Conservation (phyloP, 805 yeast species). For the Yarrowia porcina region DNA sequence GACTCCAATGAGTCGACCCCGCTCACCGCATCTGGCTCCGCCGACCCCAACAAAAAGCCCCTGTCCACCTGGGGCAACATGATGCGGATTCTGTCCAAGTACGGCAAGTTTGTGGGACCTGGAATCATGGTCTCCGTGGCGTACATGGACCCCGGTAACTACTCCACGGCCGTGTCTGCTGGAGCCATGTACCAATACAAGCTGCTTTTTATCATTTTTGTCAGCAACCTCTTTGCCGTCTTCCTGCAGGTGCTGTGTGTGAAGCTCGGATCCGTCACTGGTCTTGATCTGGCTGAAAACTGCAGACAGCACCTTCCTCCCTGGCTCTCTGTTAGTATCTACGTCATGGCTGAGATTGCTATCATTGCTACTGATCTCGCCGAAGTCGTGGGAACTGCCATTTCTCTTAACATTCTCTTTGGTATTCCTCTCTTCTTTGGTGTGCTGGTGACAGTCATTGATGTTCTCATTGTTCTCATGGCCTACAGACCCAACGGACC, state of each 20-base stretch:
- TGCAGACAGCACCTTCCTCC: slow-evolving; percentile 68
- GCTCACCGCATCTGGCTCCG: slow-evolving; percentile 18
- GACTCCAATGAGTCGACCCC: slow-evolving; percentile 20
- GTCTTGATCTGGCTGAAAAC: slow-evolving; percentile 80
- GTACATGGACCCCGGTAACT: slow-evolving; percentile 93
- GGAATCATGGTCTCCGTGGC: slow-evolving; percentile 87
- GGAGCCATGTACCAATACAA: slow-evolving; percentile 78
- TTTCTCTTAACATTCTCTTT: slow-evolving; percentile 73
- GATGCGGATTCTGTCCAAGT: slow-evolving; percentile 45
- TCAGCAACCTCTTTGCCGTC: slow-evolving; percentile 83
- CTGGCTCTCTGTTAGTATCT: slow-evolving; percentile 61
- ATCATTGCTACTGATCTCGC: slow-evolving; percentile 91
- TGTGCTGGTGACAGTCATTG: slow-evolving; percentile 73
- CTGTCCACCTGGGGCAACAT: neutral
- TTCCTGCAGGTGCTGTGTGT: slow-evolving; percentile 78
- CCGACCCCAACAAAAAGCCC: slow-evolving; percentile 6
- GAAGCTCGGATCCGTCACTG: slow-evolving; percentile 85
- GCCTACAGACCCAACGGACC: slow-evolving; percentile 79
- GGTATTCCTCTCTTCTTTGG: slow-evolving; percentile 71
- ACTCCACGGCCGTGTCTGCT: slow-evolving; percentile 82
- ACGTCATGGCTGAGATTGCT: slow-evolving; percentile 75
- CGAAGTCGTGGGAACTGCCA: slow-evolving; percentile 92
- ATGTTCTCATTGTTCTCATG: slow-evolving; percentile 71
- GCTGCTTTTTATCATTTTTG: slow-evolving; percentile 64
- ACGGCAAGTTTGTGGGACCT: slow-evolving; percentile 74